These are phyloP conservation scores for Aureobasidium sp. DNA, from an alignment of 2,329 filamentous ascomycete species.

Conservation along the genomic window DNA sequence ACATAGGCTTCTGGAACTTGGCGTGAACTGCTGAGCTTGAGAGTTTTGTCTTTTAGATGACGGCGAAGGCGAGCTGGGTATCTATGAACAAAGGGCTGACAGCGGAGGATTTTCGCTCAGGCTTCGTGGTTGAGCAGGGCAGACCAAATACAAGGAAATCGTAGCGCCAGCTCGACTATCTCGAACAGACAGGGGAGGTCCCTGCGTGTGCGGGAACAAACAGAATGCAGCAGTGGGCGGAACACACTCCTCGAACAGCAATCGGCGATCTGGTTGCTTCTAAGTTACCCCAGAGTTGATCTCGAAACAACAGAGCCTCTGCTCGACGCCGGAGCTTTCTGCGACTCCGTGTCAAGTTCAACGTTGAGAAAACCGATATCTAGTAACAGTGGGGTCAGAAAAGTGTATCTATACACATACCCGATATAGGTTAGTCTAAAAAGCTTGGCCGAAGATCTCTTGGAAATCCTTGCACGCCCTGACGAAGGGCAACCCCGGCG, in stretches of 20 bases:
- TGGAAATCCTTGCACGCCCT: slow-evolving; percentile 3
- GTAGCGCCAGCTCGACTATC: neutral
- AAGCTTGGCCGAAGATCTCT: slow-evolving; percentile 8
- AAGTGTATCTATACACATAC: neutral
- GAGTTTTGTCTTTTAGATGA: neutral
- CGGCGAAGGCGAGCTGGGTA: neutral
- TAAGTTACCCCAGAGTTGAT: neutral
- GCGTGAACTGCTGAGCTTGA: neutral
- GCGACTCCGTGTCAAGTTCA: neutral
- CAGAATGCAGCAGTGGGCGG: neutral
- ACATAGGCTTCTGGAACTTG: neutral
- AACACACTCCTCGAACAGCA: neutral
- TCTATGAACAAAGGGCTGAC: neutral
- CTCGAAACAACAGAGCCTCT: neutral
- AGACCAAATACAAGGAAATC: neutral
- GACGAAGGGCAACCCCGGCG: neutral
- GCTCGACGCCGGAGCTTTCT: neutral
- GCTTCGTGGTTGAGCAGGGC: neutral
- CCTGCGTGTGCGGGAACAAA: neutral
- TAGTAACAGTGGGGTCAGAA: neutral
- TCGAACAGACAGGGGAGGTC: neutral
- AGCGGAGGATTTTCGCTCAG: neutral
- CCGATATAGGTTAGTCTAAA: neutral
- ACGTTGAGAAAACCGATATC: neutral
- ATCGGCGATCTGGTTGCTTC: neutral